A percentile compares a stretch with the other conserved stretches of the same genome.
Conservation (phyloP, 2,329 filamentous ascomycete species). For the Ophiostoma montium region DNA sequence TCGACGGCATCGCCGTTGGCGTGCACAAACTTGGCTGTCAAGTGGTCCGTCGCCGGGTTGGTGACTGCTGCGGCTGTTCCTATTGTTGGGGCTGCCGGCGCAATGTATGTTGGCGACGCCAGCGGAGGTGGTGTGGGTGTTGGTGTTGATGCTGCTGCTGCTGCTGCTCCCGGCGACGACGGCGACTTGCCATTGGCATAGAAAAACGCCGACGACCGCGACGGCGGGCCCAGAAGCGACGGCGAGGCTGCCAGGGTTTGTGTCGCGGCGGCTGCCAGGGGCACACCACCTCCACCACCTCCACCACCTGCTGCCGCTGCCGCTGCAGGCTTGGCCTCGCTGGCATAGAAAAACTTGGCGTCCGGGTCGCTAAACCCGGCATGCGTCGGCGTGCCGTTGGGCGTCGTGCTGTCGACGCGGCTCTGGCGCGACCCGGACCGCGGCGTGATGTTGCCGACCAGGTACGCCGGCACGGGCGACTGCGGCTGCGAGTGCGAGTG, state of each 20-base stretch:
- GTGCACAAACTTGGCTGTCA: slow-evolving; percentile 58
- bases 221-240: slow-evolving; percentile 18
- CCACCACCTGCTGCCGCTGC: background rate
- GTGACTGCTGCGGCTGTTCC: background rate
- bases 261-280: slow-evolving; percentile 3
- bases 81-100: too few species aligned
- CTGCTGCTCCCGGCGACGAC: slow-evolving; percentile 16
- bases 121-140: background rate
- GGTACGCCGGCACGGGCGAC: slow-evolving; percentile 38
- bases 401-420: slow-evolving; percentile 55
- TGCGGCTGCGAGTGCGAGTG: too few species aligned
- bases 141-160: background rate
- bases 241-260: background rate
- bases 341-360: slow-evolving; percentile 85
- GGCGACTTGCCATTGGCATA: slow-evolving; percentile 38
- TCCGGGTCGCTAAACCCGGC: slow-evolving; percentile 25
- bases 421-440: slow-evolving; percentile 60
- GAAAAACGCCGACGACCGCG: slow-evolving; percentile 24
- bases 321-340: slow-evolving; percentile 40
- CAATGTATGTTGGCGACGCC: slow-evolving; percentile 11
- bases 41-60: slow-evolving; percentile 10
- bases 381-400: slow-evolving; percentile 42
- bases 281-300: too few species aligned
- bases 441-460: slow-evolving; percentile 64
- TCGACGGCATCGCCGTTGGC: slow-evolving; percentile 41